Conservation (phyloP, 169 alveolate species). For the Babesia bigemina region DNA sequence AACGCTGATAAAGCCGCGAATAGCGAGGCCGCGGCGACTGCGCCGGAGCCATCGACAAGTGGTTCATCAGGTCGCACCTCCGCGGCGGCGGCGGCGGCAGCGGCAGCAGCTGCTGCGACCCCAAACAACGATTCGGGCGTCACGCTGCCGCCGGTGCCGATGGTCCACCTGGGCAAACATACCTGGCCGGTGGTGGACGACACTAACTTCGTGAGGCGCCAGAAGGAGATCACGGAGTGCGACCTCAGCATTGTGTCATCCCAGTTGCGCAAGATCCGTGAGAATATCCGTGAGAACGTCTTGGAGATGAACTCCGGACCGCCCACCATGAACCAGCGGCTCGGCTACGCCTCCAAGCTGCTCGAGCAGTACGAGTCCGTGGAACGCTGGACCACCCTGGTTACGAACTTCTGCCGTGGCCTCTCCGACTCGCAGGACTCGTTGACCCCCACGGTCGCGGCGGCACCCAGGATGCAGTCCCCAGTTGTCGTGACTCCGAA, state of each 20-base stretch:
- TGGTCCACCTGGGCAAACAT: conserved; percentile 37
- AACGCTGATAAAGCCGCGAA: neutral
- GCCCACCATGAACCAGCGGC: conserved; percentile 28
- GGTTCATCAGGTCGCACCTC: neutral
- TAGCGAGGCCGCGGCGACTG: neutral
- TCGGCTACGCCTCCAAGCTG: neutral
- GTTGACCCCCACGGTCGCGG: neutral
- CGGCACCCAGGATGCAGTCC: neutral
- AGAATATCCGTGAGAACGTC: conserved; percentile 38
- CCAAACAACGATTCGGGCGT: neutral
- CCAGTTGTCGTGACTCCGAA: neutral
- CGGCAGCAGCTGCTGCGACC: neutral
- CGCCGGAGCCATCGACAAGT: neutral
- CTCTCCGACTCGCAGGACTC: conserved; percentile 7
- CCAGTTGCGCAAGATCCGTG: conserved; percentile 27
- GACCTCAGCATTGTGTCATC: conserved; percentile 26
- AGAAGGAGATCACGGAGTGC: conserved; percentile 42
- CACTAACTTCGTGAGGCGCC: conserved; percentile 34
- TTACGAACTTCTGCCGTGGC: conserved; percentile 11
- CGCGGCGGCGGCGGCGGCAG: neutral
- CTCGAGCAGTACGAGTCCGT: conserved; percentile 39
- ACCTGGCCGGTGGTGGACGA: conserved; percentile 41
- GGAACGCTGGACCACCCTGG: conserved; percentile 41
- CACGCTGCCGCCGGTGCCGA: conserved; percentile 23
- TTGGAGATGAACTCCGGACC: conserved; percentile 21